These are phyloP conservation scores for Adenanthera pavonina DNA, from an alignment of 306 rosid genomes.

Conservation along the genomic window DNA sequence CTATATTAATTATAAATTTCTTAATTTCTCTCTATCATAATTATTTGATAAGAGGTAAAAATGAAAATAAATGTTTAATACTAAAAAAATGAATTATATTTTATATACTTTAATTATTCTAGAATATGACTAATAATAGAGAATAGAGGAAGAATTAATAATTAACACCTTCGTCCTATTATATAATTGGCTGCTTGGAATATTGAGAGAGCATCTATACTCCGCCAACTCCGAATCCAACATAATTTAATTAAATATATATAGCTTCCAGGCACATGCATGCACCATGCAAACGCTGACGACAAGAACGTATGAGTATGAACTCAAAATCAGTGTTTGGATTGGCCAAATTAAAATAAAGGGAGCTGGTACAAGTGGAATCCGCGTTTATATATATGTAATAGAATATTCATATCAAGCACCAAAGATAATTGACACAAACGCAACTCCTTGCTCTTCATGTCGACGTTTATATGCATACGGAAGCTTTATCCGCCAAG, in stretches of 20 bases:
- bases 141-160: too few species aligned
- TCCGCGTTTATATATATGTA: background rate
- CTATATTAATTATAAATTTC: too few species aligned
- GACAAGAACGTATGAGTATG: background rate
- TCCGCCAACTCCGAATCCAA: background rate
- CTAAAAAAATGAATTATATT: too few species aligned
- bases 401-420: background rate
- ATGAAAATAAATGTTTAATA: too few species aligned
- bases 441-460: background rate
- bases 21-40: too few species aligned
- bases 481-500: background rate
- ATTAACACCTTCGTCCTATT: background rate
- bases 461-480: background rate
- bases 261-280: background rate
- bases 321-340: background rate
- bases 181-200: background rate
- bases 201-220: background rate
- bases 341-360: background rate
- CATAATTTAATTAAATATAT: background rate
- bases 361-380: slow-evolving; percentile 3
- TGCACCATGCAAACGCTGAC: background rate
- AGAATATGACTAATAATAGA: too few species aligned
- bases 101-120: too few species aligned
- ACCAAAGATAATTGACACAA: background rate
- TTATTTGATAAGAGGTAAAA: too few species aligned